Conservation (phyloP, 2,329 filamentous ascomycete species). For the Triangularia setosa region DNA sequence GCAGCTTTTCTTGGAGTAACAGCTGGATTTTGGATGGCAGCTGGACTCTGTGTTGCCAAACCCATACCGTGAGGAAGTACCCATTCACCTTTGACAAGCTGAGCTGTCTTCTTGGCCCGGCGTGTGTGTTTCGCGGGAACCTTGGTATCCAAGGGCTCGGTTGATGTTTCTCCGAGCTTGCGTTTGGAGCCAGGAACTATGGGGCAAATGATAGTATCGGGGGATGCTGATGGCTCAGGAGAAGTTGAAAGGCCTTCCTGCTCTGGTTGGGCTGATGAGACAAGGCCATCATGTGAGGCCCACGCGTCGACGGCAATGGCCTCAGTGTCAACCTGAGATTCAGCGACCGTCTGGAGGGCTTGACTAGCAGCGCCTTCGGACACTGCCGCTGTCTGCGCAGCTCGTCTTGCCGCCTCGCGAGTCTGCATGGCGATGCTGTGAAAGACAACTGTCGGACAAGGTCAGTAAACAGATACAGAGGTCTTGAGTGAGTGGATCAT, state of each 20-base stretch:
- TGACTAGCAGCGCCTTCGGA: neutral
- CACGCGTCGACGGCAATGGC: neutral
- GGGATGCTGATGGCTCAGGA: neutral
- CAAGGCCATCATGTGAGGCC: neutral
- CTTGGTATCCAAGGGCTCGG: neutral
- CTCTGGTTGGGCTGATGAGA: neutral
- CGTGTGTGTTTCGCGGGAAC: neutral
- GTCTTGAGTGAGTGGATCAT: neutral
- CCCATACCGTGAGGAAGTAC: slow-evolving; percentile 21
- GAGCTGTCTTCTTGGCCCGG: slow-evolving; percentile 7
- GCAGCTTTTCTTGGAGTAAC: neutral
- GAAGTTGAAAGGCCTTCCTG: neutral
- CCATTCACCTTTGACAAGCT: neutral
- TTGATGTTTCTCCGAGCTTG: neutral
- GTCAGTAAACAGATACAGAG: neutral
- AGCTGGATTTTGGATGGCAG: neutral
- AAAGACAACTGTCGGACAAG: neutral
- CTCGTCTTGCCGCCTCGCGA: slow-evolving; percentile 6
- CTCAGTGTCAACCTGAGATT: neutral
- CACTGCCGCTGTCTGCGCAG: neutral
- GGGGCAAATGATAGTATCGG: neutral
- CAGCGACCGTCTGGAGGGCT: neutral
- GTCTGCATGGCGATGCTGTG: slow-evolving; percentile 10
- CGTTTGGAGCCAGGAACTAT: neutral
- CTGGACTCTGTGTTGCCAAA: neutral